Conservation (phyloP, 352 stramenopile genomes). For the Phytophthora pluvialis region DNA sequence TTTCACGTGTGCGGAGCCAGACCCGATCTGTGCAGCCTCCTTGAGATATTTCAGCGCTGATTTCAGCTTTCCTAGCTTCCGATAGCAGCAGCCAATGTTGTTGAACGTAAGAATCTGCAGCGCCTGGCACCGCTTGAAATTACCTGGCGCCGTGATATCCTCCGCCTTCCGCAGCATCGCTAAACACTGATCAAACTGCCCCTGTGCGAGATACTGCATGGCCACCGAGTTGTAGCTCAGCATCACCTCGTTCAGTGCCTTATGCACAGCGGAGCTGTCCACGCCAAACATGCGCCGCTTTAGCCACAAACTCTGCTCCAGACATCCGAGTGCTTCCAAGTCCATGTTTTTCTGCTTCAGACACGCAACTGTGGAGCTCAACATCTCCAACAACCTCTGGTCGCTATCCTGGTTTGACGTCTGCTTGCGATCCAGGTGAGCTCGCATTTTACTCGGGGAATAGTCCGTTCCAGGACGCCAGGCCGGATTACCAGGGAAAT, state of each 20-base stretch:
- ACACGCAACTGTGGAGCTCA: slow-evolving; percentile 68
- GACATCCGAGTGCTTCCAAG: slow-evolving; percentile 70
- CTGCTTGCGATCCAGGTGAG: slow-evolving; percentile 13
- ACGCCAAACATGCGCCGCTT: slow-evolving; percentile 81
- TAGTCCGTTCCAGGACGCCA: not conserved
- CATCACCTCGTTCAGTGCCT: slow-evolving; percentile 67
- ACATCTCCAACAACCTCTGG: slow-evolving; percentile 72
- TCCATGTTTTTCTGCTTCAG: slow-evolving; percentile 81
- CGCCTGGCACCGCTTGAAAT: slow-evolving; percentile 70
- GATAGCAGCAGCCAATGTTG: slow-evolving; percentile 85
- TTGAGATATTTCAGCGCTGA: slow-evolving; percentile 80
- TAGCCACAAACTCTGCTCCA: slow-evolving; percentile 80
- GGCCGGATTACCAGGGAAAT: slow-evolving; percentile 28
- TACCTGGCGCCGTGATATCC: slow-evolving; percentile 66
- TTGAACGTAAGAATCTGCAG: slow-evolving; percentile 86
- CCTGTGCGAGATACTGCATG: slow-evolving; percentile 67
- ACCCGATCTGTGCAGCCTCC: slow-evolving; percentile 70
- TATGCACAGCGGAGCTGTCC: slow-evolving; percentile 59
- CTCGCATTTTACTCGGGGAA: slow-evolving; percentile 21
- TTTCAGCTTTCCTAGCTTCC: slow-evolving; percentile 76
- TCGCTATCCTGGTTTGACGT: slow-evolving; percentile 50
- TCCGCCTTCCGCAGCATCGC: slow-evolving; percentile 78
- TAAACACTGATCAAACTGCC: slow-evolving; percentile 71
- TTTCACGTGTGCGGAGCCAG: slow-evolving; percentile 56
- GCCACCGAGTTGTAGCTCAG: slow-evolving; percentile 78